Conservation (phyloP, 176 grass and related monocot genomes). For the Miscanthus lutarioriparius region DNA sequence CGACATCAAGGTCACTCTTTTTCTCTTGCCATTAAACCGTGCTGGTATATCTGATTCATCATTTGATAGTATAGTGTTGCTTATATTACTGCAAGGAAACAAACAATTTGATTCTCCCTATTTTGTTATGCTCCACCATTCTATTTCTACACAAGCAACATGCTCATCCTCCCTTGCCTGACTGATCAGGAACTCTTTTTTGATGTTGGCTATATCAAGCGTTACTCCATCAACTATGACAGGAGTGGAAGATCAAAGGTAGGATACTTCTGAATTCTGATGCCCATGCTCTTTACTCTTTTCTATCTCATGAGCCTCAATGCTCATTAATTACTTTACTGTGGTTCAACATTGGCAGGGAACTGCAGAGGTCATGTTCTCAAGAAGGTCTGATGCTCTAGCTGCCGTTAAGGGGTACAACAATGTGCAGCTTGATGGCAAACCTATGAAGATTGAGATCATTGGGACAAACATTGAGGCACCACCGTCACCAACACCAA, state of each 20-base stretch:
- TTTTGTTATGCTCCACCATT: background rate
- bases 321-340: background rate
- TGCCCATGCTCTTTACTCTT: background rate
- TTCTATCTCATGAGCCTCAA: background rate
- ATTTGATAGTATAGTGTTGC: background rate
- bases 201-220: conserved; percentile 54
- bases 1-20: conserved; percentile 60
- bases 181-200: conserved; percentile 60
- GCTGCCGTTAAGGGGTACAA: conserved; percentile 74
- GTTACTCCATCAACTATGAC: conserved; percentile 71
- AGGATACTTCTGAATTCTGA: background rate
- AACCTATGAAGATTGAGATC: conserved; percentile 71
- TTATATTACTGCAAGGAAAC: background rate
- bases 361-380: conserved; percentile 73
- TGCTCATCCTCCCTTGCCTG: background rate
- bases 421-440: conserved; percentile 67
- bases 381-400: conserved; percentile 53
- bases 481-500: conserved; percentile 32
- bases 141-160: background rate
- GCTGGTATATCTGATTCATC: background rate
- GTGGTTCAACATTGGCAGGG: conserved; percentile 41
- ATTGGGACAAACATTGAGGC: conserved; percentile 52
- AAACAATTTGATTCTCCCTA: background rate
- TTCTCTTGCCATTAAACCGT: conserved; percentile 5
- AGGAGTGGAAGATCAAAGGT: conserved; percentile 76